Conservation (phyloP, 2,329 filamentous ascomycete genomes). For the Lasiodiplodia sp. region DNA sequence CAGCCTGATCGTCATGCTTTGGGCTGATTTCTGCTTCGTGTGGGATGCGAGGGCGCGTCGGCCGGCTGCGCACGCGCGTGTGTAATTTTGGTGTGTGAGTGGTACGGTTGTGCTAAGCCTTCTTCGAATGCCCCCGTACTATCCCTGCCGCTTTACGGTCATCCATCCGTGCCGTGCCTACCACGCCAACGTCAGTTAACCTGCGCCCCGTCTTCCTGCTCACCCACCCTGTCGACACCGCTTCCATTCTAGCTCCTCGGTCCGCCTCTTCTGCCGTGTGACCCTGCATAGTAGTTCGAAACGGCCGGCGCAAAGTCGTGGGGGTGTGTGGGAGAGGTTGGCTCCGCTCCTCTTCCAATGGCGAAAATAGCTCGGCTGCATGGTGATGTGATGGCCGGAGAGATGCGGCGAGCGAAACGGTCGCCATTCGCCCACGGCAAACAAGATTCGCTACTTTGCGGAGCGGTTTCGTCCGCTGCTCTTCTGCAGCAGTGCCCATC, state of each 20-base stretch:
- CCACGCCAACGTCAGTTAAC: no score
- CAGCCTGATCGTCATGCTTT: background rate
- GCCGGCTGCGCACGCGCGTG: background rate
- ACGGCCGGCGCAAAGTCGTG: no score
- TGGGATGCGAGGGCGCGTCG: background rate
- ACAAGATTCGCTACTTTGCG: background rate
- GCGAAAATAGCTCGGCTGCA: slow-evolving; percentile 14
- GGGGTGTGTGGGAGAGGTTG: no score
- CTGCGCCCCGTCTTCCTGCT: no score
- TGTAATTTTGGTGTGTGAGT: background rate
- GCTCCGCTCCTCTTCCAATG: background rate
- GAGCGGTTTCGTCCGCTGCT: background rate
- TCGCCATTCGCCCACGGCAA: background rate
- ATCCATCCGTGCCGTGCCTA: no score
- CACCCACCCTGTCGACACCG: no score
- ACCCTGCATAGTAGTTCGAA: no score
- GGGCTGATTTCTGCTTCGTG: background rate
- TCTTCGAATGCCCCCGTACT: background rate
- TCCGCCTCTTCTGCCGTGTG: no score
- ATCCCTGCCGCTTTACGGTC: background rate
- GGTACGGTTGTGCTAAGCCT: background rate
- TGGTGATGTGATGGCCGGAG: background rate
- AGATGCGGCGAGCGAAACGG: background rate
- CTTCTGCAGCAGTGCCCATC: background rate
- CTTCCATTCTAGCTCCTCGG: no score